These are phyloP conservation scores for Beta vulgaris DNA, from an alignment of 148 eudicot genomes.

Conservation along the genomic window DNA sequence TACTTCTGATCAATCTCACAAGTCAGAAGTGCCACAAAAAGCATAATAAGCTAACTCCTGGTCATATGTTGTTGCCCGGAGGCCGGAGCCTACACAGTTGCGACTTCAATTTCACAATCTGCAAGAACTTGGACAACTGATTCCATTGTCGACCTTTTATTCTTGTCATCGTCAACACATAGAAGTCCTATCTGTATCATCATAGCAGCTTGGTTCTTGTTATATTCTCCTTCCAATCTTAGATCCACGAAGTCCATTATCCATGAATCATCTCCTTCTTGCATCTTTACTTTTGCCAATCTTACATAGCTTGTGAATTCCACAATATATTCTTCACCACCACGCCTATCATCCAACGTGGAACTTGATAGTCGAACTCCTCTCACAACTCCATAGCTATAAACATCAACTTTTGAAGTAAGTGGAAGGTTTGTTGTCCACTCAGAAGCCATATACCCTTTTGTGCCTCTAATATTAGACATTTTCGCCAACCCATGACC, in stretches of 20 bases:
- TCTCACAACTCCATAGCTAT: slow-evolving; percentile 61
- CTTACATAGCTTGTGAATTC: slow-evolving; percentile 37
- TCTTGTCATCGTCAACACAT: slow-evolving; percentile 52
- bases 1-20: too few species aligned
- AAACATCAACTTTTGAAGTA: slow-evolving; percentile 62
- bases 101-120: slow-evolving; percentile 37
- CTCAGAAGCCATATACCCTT: slow-evolving; percentile 67
- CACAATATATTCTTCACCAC: slow-evolving; percentile 13
- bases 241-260: slow-evolving; percentile 39
- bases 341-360: slow-evolving; percentile 31
- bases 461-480: slow-evolving; percentile 42
- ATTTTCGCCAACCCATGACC: slow-evolving; percentile 29
- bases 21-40: too few species aligned
- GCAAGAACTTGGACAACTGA: slow-evolving; percentile 39
- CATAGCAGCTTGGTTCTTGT: slow-evolving; percentile 38
- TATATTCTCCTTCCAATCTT: slow-evolving; percentile 43
- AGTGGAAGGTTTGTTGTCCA: slow-evolving; percentile 65
- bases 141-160: slow-evolving; percentile 57
- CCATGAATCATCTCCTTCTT: slow-evolving; percentile 37
- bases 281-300: slow-evolving; percentile 26
- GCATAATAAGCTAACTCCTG: too few species aligned
- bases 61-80: too few species aligned
- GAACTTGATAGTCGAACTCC: slow-evolving; percentile 49
- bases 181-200: slow-evolving; percentile 46
- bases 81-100: too few species aligned